Base-by-base conservation (phyloP, 495 filamentous ascomycete species). In the Aspergillus sclerotioniger region DNA sequence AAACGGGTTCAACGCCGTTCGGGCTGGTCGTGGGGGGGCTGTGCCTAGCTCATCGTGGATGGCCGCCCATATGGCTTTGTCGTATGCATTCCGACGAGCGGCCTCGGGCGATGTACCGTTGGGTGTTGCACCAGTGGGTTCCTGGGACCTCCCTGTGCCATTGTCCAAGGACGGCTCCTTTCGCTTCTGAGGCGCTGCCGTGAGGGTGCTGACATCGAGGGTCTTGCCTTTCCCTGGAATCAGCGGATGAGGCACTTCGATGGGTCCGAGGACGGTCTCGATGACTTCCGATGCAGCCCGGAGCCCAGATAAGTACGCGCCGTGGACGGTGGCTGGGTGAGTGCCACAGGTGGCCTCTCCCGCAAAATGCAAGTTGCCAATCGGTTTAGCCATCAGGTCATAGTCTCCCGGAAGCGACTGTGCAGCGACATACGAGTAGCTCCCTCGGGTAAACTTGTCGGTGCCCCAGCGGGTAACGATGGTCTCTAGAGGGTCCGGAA, bases 241-340 rank as follows among this genome's bases (percentile, higher is more conserved):
- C 8, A 96, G 79, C 0, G 92, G 92, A 15, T 72, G 75, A 8
- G 90, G 87, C 8, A 96, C 72, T 28, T 84, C 69, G 58, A 98
- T 93, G 1, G 91, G 88, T 2, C 94, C 95, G 46, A 92, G 69
- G 63, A 96, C 80, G 8, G 85, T 71, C 51, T 90, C 86, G 48
- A 96, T 79, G 0, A 98, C 80, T 57, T 98, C 91, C 16, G 89
- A 83, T 3, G 95, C 94, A 4, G 89, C 93, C 16, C 93, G 86
- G 3, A 97, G 79, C 8, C 94, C 94, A 8, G 92, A 95, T 19
- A 99, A 84, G 69, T 96, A 99, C 6, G 94, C 94, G 7, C 94
- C 94, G 62, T 99, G 94, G 1, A 98, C 94, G 6, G 94, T 98
- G 28, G 94, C 94, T 8, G 94, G 94, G 70, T 99, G 92, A 3